These are phyloP conservation scores for Talaromyces sp. DNA, from an alignment of 2,329 filamentous ascomycete species.

Conservation along the genomic window DNA sequence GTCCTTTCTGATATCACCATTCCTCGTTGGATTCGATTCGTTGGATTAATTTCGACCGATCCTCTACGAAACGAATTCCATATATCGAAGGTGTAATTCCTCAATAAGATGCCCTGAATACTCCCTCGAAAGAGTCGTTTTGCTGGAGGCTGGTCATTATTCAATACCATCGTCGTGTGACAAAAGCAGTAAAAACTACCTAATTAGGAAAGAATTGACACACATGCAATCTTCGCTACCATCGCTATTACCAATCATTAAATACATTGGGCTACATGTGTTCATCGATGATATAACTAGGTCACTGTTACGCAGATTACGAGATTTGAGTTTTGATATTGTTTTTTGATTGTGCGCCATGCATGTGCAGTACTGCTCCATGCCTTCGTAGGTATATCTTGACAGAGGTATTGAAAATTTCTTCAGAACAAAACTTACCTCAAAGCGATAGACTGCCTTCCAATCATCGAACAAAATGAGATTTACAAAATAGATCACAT, in stretches of 20 bases:
- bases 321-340: not conserved
- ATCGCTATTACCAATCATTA: not conserved
- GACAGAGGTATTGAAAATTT: not conserved
- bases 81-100: too few relatives aligned
- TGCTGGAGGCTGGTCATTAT: not conserved
- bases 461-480: too few relatives aligned
- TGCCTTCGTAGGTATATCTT: too few relatives aligned
- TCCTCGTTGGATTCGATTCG: too few relatives aligned
- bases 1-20: not conserved
- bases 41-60: too few relatives aligned
- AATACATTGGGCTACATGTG: not conserved
- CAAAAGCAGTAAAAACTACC: not conserved
- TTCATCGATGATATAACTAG: too few relatives aligned
- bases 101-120: too few relatives aligned
- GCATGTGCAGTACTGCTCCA: too few relatives aligned
- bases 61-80: too few relatives aligned
- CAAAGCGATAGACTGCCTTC: not conserved
- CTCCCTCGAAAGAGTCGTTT: too few relatives aligned
- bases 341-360: not conserved
- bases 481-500: slow-evolving; percentile 2
- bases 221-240: not conserved
- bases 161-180: not conserved
- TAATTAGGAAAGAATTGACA: not conserved
- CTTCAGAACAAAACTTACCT: not conserved
- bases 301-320: not conserved